Conservation (phyloP, 495 filamentous ascomycete genomes). For the Neurospora sp. region DNA sequence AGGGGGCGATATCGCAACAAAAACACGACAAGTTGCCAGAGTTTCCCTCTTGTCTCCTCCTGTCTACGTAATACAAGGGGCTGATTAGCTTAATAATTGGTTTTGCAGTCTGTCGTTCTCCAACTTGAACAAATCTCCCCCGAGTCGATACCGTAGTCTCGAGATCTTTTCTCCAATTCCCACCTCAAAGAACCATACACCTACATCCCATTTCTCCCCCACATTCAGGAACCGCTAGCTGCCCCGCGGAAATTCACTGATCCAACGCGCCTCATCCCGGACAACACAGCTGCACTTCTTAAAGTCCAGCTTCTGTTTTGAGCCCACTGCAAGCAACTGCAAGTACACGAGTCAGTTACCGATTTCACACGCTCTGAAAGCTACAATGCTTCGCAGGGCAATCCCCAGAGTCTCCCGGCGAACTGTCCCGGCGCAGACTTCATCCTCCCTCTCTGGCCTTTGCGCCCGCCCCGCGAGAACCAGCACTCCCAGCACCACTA, state of each 20-base stretch:
- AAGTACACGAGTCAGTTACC: neutral
- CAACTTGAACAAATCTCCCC: neutral
- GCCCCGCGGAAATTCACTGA: too few species aligned
- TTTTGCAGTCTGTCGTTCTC: neutral
- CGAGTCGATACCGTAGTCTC: neutral
- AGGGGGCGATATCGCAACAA: neutral
- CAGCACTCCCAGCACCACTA: neutral
- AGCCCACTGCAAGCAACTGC: neutral
- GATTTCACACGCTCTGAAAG: neutral
- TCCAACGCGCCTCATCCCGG: neutral
- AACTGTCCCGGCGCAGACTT: conserved; percentile 6
- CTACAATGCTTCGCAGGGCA: conserved; percentile 20
- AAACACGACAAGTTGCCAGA: neutral
- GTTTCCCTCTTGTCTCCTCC: neutral
- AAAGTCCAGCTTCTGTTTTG: neutral
- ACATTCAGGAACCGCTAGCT: neutral
- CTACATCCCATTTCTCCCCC: neutral
- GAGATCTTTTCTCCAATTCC: neutral
- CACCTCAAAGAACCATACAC: neutral
- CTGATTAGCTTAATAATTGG: neutral
- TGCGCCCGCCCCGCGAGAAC: conserved; percentile 2
- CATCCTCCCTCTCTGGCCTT: conserved; percentile 6
- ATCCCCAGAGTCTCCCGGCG: conserved; percentile 17
- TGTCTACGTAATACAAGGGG: neutral
- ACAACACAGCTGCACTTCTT: neutral